Evolutionary conservation across 106 monocot genomes (phyloP).

Genomic region (Dendrobium huoshanense): DNA sequence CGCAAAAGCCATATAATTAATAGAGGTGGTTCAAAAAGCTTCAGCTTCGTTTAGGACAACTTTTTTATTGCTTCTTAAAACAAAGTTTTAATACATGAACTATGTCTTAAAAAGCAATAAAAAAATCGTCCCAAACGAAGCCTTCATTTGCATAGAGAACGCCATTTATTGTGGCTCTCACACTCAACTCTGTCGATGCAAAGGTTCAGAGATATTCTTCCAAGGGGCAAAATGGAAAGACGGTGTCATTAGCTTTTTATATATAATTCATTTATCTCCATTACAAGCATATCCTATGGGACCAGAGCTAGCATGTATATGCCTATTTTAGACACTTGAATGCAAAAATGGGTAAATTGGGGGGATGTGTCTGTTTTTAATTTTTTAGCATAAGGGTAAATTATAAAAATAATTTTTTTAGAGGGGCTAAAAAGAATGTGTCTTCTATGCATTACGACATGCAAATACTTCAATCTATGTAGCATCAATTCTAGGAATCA

Average conservation of each 20-base stretch:
- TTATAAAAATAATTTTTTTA: background rate
- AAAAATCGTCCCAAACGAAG: no score
- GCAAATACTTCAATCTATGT: background rate
- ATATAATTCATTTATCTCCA: no score
- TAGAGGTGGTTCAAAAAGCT: background rate
- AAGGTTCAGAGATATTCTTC: background rate
- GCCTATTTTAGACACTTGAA: background rate
- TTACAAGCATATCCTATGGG: no score
- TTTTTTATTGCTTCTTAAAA: no score
- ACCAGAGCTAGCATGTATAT: no score
- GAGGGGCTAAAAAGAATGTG: no score
- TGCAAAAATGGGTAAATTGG: background rate
- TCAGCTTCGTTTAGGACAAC: background rate
- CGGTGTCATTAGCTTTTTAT: no score
- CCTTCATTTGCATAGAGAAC: background rate
- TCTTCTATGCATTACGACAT: background rate
- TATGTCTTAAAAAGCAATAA: no score
- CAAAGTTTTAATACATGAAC: no score
- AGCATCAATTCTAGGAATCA: background rate
- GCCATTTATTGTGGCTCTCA: background rate
- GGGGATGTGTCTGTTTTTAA: no score
- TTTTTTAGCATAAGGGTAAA: no score
- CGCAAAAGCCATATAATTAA: background rate
- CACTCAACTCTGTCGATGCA: background rate
- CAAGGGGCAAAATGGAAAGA: no score